Evolutionary conservation across 495 filamentous ascomycete species (phyloP), one percentile per base, ranked within the genome.

Genomic region (Massariosphaeria phaeospora): DNA sequence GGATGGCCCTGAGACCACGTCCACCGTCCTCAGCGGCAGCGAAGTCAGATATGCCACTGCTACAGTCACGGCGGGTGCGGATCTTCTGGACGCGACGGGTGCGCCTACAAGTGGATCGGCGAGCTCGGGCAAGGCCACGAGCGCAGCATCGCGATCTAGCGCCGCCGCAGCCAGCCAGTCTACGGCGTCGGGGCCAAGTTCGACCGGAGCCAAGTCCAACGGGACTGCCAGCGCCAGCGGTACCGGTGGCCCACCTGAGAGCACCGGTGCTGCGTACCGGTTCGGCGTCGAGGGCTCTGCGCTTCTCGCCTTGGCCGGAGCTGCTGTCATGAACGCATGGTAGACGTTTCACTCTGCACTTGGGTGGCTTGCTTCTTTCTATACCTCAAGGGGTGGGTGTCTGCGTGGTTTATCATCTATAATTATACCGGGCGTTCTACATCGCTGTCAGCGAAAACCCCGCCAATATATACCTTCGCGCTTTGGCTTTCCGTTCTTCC

Each of bases 31-130:
- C 2, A 6, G 13, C 8, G 52, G 18, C 6, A 25, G 4, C 10
- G 44, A 57, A 5, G 34, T 40, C 13, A 43, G 44, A 11, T 57
- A 31, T 20, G 12, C 43, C 34, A 41, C 44, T n/a, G 53, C 53
- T 23, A 57, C 46, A 12, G 29, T 57, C 9, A 57, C 53, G 20
- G 53, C 44, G 13, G 53, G 53, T 11, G 34, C 6, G 11, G 24
- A 38, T 23, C 24, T 39, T 23, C 36, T 57, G 34, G 29, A 26
- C 18, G 52, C 18, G 25, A 26, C 27, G 24, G 31, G 50, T 23
- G 38, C 29, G n/a, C 4, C 24, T 34, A n/a, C 33, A 18, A 26
- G 6, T 23, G 33, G 44, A 33, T 8, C 35, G 7, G 10, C 9
- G 7, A 8, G 30, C 30, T n/a, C 7, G 30, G n/a, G 8, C 35